Base-by-base conservation (phyloP, 441 rosid genomes). In the Lagerstroemia fauriei region DNA sequence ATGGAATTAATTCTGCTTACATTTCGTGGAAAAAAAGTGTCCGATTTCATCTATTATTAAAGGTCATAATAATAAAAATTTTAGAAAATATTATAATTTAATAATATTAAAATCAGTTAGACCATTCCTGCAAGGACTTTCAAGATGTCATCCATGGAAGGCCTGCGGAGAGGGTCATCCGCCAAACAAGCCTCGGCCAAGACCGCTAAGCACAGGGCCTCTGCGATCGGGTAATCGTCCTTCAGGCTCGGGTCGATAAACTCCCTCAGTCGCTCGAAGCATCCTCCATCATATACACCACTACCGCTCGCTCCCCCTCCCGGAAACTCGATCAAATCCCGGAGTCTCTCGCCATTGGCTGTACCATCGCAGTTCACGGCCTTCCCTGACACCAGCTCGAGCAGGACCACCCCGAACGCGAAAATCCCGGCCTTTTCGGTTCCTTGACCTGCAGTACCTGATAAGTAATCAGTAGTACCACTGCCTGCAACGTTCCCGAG, bases 151-250 rank as follows among this genome's bases (percentile, higher is more conserved):
- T 89, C 88, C 85, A 85, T 89, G 3, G 89, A 89, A 38, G 95
- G 94, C 83, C 92, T 86, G 57, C 85, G 90, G 66, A 80, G 72
- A 82, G 93, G 94, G 57, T 91, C 93, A 65, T 91, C 92, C 76
- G 88, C 92, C 16, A 91, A 85, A 66, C 95, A 90, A 10, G 92
- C 91, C 88, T 88, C 89, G 4, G 93, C 94, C 82, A 92, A 82
- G 86, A 91, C 90, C 41, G 89, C 88, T 20, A 92, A 82, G 79
- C 93, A 89, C 46, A 91, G 76, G n/a, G 92, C 95, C 71, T 92
- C 93, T 0, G 92, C 89, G 10, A 91, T 85, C 13, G 88, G 85
- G 71, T 89, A 90, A 71, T 89, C 90, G 10, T 85, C 88, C 75
- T 89, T 87, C n/a, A 92, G 83, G 32, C 78, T 56, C 65, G 91